These are phyloP conservation scores for Rhodomyrtus psidioides DNA, from an alignment of 441 rosid genomes.

Conservation along the genomic window DNA sequence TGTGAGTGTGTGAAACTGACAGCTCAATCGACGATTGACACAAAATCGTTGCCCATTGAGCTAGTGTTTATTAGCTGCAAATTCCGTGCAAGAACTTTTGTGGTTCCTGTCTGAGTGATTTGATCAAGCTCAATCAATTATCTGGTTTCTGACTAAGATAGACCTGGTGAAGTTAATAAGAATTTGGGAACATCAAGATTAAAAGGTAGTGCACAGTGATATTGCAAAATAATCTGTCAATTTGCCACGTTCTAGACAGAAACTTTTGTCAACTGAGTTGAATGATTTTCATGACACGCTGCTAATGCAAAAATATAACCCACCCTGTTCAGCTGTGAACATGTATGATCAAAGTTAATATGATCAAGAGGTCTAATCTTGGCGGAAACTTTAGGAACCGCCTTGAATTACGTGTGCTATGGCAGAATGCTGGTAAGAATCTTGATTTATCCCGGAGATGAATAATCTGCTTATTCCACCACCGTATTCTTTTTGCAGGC, in stretches of 20 bases:
- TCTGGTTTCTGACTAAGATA: background rate
- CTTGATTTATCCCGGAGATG: background rate
- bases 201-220: background rate
- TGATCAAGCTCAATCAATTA: background rate
- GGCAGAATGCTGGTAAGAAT: background rate
- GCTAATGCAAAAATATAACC: background rate
- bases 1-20: background rate
- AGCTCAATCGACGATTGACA: background rate
- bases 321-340: background rate
- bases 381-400: background rate
- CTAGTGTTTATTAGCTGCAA: background rate
- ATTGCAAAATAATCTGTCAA: background rate
- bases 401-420: background rate
- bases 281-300: background rate
- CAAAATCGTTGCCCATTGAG: background rate
- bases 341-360: background rate
- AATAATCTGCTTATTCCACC: background rate
- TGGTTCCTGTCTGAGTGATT: background rate
- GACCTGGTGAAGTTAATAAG: background rate
- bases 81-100: background rate
- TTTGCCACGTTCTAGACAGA: background rate
- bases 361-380: background rate
- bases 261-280: background rate
- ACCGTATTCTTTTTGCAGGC: slow-evolving; percentile 40
- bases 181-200: background rate